These are phyloP conservation scores for Zanthoxylum bungeanum DNA, from an alignment of 345 rosid species.

Conservation along the genomic window DNA sequence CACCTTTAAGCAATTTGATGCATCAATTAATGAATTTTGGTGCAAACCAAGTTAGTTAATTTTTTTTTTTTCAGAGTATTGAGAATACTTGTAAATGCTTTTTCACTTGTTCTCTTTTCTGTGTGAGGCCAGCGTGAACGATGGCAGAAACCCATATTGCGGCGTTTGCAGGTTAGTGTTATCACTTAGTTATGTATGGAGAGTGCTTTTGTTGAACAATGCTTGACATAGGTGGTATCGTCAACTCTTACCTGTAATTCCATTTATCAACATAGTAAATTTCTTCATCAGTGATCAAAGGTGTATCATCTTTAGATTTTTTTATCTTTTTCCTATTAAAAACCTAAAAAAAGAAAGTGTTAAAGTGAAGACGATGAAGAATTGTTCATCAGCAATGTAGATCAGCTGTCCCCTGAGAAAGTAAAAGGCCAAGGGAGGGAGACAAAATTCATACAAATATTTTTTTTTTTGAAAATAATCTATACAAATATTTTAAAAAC, in stretches of 20 bases:
- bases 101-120: background rate
- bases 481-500: background rate
- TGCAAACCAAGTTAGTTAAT: background rate
- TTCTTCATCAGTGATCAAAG: background rate
- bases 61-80: conserved; percentile 2
- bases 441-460: background rate
- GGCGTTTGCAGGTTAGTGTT: conserved; percentile 88
- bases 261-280: background rate
- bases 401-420: background rate
- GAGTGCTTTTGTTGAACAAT: background rate
- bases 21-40: background rate
- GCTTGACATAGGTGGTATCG: background rate
- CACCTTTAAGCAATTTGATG: background rate
- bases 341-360: background rate
- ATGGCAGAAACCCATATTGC: conserved; percentile 97
- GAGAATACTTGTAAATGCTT: conserved; percentile 7
- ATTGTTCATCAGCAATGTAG: background rate
- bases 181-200: conserved; percentile 11
- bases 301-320: background rate
- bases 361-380: background rate
- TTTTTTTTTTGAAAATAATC: no score
- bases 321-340: background rate
- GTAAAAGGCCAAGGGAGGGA: background rate
- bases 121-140: conserved; percentile 67
- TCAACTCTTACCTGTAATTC: background rate